Evolutionary conservation across 2,329 filamentous ascomycete species (phyloP).

Genomic region (Venturia pyrina): DNA sequence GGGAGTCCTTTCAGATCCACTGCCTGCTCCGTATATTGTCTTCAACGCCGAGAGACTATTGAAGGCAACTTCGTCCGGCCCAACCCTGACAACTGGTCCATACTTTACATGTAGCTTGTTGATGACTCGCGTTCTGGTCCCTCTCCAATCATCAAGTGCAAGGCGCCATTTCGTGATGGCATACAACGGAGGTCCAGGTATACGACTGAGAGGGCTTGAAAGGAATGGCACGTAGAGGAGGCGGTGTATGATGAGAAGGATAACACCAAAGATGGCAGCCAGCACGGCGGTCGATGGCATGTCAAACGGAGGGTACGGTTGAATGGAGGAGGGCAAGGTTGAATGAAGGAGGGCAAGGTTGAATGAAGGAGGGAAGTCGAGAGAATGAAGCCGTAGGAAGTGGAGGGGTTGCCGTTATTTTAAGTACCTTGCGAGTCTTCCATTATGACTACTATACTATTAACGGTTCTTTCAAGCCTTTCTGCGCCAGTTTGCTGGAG

Average conservation of each 20-base stretch:
- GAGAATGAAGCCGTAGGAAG: not conserved
- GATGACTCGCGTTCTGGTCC: conserved; percentile 33
- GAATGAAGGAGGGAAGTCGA: not conserved
- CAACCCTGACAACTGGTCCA: conserved; percentile 38
- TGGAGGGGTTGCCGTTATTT: not conserved
- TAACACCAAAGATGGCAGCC: not conserved
- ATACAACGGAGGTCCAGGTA: conserved; percentile 11
- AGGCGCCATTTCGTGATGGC: conserved; percentile 34
- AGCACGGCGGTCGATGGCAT: not conserved
- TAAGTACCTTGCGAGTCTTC: no score
- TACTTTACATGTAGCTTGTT: conserved; percentile 35
- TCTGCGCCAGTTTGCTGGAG: no score
- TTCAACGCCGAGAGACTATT: conserved; percentile 36
- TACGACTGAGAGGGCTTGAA: conserved; percentile 6
- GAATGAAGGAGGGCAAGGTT: not conserved
- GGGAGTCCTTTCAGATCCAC: conserved; percentile 37
- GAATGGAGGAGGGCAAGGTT: not conserved
- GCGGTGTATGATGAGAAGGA: not conserved
- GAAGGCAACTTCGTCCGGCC: conserved; percentile 37
- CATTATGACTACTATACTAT: no score
- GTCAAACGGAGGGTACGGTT: not conserved
- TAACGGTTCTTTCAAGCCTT: no score
- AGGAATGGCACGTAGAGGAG: conserved; percentile 7
- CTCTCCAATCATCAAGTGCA: conserved; percentile 35
- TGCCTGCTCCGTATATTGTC: conserved; percentile 46